These are phyloP conservation scores for Tetracladium maxilliforme DNA, from an alignment of 2,329 filamentous ascomycete genomes.

Conservation along the genomic window DNA sequence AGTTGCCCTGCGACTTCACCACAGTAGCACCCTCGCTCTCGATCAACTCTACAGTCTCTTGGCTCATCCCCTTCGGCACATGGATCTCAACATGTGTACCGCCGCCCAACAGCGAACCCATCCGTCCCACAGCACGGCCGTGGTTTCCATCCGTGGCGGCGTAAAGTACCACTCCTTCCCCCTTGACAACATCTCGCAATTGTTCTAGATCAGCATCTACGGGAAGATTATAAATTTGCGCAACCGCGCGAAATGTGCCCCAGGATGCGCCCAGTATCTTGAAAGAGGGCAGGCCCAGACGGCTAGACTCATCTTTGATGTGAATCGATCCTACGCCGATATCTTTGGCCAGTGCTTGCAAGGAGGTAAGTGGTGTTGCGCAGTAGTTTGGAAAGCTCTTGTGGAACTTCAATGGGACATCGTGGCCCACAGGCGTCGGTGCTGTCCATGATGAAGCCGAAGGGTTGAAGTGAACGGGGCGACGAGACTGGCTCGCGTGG, in stretches of 20 bases:
- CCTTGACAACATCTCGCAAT: conserved; percentile 18
- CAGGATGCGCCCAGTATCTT: conserved; percentile 72
- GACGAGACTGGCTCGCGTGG: too few species aligned
- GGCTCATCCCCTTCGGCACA: conserved; percentile 44
- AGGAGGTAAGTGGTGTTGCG: conserved; percentile 34
- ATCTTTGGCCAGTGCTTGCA: conserved; percentile 38
- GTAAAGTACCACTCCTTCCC: conserved; percentile 27
- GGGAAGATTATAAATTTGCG: conserved; percentile 24
- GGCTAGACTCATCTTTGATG: conserved; percentile 56
- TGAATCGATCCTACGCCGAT: conserved; percentile 42
- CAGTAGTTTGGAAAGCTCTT: conserved; percentile 37
- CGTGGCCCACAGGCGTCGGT: too few species aligned
- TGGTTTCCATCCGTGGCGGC: conserved; percentile 67
- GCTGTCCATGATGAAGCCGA: too few species aligned
- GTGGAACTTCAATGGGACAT: too few species aligned
- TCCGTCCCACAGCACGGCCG: conserved; percentile 56
- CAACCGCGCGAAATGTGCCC: conserved; percentile 47
- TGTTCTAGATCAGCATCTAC: conserved; percentile 24
- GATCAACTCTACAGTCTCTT: conserved; percentile 37
- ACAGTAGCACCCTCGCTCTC: conserved; percentile 47
- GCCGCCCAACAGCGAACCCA: conserved; percentile 45
- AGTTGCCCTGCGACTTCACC: conserved; percentile 36
- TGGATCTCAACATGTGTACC: conserved; percentile 49
- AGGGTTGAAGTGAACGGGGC: too few species aligned
- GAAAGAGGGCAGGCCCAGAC: conserved; percentile 59